These are phyloP conservation scores for Ophiosphaerella herpotricha DNA, from an alignment of 2,329 filamentous ascomycete genomes.

Conservation along the genomic window DNA sequence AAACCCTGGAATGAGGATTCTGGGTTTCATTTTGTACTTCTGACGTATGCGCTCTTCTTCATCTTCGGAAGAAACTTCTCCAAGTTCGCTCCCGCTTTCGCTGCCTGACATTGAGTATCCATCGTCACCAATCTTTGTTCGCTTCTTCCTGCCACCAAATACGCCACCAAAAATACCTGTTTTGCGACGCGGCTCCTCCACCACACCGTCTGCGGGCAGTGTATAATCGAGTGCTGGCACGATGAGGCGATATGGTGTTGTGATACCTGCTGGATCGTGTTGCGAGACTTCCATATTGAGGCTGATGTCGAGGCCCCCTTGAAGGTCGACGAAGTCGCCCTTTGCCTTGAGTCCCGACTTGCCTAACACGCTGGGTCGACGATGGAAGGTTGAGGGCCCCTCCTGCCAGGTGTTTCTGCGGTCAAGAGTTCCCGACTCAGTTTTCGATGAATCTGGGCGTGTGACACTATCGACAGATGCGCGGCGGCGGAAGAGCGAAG, in stretches of 20 bases:
- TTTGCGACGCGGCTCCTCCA: constrained; percentile 32
- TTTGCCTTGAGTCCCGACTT: constrained; percentile 46
- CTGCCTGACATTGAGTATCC: constrained; percentile 35
- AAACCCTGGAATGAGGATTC: constrained; percentile 37
- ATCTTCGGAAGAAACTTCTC: constrained; percentile 33
- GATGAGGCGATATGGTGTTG: constrained; percentile 82
- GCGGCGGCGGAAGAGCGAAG: constrained; percentile 41
- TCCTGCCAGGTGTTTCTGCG: constrained; percentile 20
- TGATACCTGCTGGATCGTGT: constrained; percentile 84
- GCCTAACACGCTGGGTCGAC: constrained; percentile 50
- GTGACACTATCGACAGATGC: constrained; percentile 34
- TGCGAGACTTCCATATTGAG: constrained; percentile 89
- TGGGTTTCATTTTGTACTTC: constrained; percentile 43
- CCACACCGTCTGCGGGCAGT: constrained; percentile 18
- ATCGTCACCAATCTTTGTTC: constrained; percentile 37
- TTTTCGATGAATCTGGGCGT: constrained; percentile 33
- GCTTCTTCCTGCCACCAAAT: constrained; percentile 28
- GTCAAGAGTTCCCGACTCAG: constrained; percentile 21
- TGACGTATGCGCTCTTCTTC: constrained; percentile 37
- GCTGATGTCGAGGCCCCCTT: constrained; percentile 83
- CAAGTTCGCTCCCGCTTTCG: constrained; percentile 32
- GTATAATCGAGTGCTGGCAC: constrained; percentile 72
- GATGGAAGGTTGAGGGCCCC: constrained; percentile 49
- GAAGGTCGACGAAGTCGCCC: constrained; percentile 66
- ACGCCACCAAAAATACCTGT: constrained; percentile 32